Percentiles rank a stretch among this genome's conserved stretches.
Conservation (phyloP, 2,329 filamentous ascomycete species). For the Lachnellula occidentalis region DNA sequence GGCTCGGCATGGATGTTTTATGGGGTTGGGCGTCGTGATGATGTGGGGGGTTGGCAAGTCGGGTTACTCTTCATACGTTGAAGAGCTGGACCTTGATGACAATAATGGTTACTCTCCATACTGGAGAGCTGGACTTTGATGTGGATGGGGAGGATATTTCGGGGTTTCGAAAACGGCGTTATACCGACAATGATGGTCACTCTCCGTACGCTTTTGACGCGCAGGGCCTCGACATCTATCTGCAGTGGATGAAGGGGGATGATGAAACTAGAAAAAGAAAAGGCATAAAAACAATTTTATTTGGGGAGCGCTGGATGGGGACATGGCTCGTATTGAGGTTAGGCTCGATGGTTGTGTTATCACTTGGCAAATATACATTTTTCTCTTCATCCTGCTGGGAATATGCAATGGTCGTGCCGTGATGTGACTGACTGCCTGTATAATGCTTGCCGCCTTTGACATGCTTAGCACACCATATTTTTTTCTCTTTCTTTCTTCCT, state of each 20-base stretch:
- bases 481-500: too few relatives aligned
- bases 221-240: slow-evolving; percentile 21
- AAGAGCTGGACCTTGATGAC: neutral
- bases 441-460: too few relatives aligned
- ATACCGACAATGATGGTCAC: slow-evolving; percentile 22
- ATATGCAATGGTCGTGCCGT: slow-evolving; percentile 3
- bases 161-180: neutral
- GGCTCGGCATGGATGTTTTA: slow-evolving; percentile 13
- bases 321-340: slow-evolving; percentile 21
- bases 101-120: neutral
- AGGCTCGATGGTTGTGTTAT: slow-evolving; percentile 23
- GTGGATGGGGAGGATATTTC: neutral
- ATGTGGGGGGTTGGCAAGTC: slow-evolving; percentile 8
- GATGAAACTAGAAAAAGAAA: slow-evolving; percentile 16
- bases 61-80: slow-evolving; percentile 6
- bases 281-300: slow-evolving; percentile 15
- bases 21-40: slow-evolving; percentile 12
- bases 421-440: neutral
- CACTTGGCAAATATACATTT: slow-evolving; percentile 16
- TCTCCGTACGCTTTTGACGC: slow-evolving; percentile 22
- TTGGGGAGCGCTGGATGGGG: slow-evolving; percentile 14
- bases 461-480: too few relatives aligned
- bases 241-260: slow-evolving; percentile 9
- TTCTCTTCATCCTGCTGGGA: slow-evolving; percentile 12
- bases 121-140: neutral